These are phyloP conservation scores for Viola pubescens DNA, from an alignment of 441 rosid genomes.

Conservation along the genomic window DNA sequence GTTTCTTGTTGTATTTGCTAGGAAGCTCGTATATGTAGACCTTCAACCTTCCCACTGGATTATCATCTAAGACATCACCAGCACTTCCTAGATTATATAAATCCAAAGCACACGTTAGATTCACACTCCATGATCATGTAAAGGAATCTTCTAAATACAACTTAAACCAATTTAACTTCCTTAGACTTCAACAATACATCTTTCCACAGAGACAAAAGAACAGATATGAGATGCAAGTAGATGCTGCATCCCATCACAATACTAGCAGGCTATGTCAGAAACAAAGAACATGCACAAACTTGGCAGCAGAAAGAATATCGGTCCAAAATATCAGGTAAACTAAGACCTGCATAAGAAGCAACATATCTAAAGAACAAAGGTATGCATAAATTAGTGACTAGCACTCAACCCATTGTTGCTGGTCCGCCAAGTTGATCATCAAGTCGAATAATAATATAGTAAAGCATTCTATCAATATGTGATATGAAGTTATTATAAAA, in stretches of 20 bases:
- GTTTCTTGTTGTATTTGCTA: slow-evolving; percentile 80
- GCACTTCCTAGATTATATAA: slow-evolving; percentile 59
- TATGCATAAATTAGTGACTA: no score
- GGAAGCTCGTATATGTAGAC: slow-evolving; percentile 85
- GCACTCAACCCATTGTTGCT: no score
- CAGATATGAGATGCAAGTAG: neutral
- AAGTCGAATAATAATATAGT: no score
- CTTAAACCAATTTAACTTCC: neutral
- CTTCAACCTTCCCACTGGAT: slow-evolving; percentile 89
- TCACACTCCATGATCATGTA: neutral
- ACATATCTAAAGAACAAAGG: no score
- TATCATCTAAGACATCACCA: slow-evolving; percentile 84
- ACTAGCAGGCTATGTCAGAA: neutral
- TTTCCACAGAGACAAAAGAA: neutral
- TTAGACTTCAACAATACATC: neutral
- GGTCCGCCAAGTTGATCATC: no score
- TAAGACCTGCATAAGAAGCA: no score
- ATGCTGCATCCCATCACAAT: neutral
- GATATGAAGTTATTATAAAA: no score
- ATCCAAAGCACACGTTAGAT: slow-evolving; percentile 11
- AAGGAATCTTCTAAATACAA: slow-evolving; percentile 2
- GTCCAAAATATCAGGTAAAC: no score
- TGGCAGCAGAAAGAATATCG: neutral
- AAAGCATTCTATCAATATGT: no score
- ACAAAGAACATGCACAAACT: neutral